Evolutionary conservation across 129 eudicot genomes (phyloP).

Genomic region (Scalesia atractyloides): DNA sequence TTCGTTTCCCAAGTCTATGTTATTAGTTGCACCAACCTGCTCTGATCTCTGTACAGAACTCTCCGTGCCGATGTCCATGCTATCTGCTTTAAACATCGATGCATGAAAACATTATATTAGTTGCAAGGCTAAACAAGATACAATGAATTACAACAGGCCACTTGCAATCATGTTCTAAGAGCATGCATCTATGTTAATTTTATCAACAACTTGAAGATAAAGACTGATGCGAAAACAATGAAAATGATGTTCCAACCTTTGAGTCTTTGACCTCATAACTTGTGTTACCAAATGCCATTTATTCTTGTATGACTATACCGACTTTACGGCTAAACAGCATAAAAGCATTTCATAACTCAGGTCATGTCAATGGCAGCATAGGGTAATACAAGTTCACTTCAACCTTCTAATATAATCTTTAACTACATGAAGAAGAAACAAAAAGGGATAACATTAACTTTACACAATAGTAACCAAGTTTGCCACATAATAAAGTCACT

Average conservation of each 20-base stretch:
- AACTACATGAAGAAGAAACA: not conserved
- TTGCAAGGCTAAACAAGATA: not conserved
- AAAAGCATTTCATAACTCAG: conserved; percentile 5
- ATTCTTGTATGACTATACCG: not conserved
- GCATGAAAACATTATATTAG: not conserved
- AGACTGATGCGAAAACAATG: conserved; percentile 2
- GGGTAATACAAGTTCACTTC: not conserved
- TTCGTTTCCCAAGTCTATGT: conserved; percentile 72
- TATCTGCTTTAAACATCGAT: conserved; percentile 40
- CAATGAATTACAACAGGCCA: conserved; percentile 2
- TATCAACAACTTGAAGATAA: not conserved
- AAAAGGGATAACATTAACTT: not conserved
- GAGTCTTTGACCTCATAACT: conserved; percentile 26
- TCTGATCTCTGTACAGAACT: conserved; percentile 38
- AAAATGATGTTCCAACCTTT: conserved; percentile 20
- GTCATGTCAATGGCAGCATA: not conserved
- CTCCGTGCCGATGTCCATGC: conserved; percentile 34
- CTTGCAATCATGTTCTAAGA: not conserved
- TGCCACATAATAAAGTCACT: too few species aligned
- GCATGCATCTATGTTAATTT: conserved; percentile 11
- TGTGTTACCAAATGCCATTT: conserved; percentile 4
- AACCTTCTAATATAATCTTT: not conserved
- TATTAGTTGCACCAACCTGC: conserved; percentile 79
- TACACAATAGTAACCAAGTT: too few species aligned
- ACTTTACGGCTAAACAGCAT: not conserved